Evolutionary conservation across 306 rosid genomes (phyloP).

Genomic region (Sechiopsis laciniata): DNA sequence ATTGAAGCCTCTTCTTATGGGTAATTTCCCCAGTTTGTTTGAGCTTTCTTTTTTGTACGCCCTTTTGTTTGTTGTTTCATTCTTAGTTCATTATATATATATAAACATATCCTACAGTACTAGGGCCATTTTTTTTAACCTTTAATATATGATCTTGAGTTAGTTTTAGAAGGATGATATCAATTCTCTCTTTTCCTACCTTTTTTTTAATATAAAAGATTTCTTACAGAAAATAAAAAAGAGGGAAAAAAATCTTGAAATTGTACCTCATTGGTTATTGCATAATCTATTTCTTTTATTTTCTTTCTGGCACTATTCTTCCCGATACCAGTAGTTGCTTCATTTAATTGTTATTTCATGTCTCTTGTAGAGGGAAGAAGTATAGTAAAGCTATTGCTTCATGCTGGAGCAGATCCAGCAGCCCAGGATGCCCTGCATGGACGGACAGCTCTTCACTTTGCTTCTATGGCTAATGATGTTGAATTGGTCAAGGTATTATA

Average conservation of each 20-base stretch:
- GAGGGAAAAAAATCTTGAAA: neutral
- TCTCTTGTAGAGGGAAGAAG: constrained; percentile 75
- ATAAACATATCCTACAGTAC: neutral
- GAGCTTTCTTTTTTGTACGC: too few relatives aligned
- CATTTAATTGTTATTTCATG: constrained; percentile 29
- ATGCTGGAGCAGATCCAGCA: constrained; percentile 86
- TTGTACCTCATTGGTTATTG: constrained; percentile 1
- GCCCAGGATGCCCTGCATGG: constrained; percentile 86
- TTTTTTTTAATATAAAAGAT: too few relatives aligned
- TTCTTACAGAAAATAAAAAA: neutral
- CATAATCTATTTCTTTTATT: constrained; percentile 4
- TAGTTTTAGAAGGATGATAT: neutral
- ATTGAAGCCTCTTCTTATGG: too few relatives aligned
- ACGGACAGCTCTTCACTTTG: constrained; percentile 91
- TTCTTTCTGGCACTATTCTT: neutral
- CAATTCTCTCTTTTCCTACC: neutral
- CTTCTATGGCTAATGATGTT: constrained; percentile 82
- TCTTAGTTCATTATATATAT: too few relatives aligned
- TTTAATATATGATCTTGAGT: neutral
- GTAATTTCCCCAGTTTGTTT: too few relatives aligned
- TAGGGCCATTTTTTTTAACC: neutral
- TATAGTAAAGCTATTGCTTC: constrained; percentile 78
- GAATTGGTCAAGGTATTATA: constrained; percentile 71
- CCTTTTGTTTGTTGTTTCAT: too few relatives aligned
- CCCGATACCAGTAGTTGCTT: neutral